phyloP scores from a whole-genome alignment of 2,329 filamentous ascomycete genomes.

The Ceratocystis variospora region DNA sequence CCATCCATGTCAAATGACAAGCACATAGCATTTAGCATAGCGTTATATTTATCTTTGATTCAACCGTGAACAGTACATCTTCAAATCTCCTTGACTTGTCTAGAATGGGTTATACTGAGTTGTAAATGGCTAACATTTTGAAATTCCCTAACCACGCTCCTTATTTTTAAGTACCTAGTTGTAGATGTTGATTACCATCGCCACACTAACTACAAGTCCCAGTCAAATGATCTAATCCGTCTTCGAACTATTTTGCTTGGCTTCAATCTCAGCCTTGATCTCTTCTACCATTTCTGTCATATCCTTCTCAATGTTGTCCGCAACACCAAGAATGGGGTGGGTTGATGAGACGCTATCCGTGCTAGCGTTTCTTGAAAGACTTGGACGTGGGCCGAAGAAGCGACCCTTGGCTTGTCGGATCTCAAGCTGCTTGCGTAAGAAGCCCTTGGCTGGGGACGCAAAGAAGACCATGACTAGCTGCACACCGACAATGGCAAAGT shows the following conservation, averaged over 20 bases:
- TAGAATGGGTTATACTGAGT: too few relatives aligned
- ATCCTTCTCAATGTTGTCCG: slow-evolving; percentile 60
- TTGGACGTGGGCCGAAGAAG: slow-evolving; percentile 24
- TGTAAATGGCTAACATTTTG: too few relatives aligned
- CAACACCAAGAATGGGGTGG: slow-evolving; percentile 61
- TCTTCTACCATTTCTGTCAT: slow-evolving; percentile 67
- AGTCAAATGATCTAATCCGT: neutral
- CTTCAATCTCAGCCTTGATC: slow-evolving; percentile 56
- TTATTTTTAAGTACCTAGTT: too few relatives aligned
- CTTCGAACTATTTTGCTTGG: neutral
- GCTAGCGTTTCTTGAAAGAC: slow-evolving; percentile 37
- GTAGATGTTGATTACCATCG: too few relatives aligned
- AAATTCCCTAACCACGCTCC: too few relatives aligned
- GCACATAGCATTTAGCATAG: neutral
- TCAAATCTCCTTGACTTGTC: too few relatives aligned
- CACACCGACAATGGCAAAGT: slow-evolving; percentile 64
- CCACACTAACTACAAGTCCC: neutral
- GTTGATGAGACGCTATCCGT: slow-evolving; percentile 42
- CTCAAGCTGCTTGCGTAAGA: slow-evolving; percentile 45
- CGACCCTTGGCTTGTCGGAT: slow-evolving; percentile 37
- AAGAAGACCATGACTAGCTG: slow-evolving; percentile 58
- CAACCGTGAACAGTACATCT: neutral
- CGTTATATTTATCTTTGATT: slow-evolving; percentile 1
- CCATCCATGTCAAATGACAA: neutral
- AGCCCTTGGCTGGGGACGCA: slow-evolving; percentile 57